Evolutionary conservation across 2,329 filamentous ascomycete genomes (phyloP).

Genomic region (Bretziella fagacearum): DNA sequence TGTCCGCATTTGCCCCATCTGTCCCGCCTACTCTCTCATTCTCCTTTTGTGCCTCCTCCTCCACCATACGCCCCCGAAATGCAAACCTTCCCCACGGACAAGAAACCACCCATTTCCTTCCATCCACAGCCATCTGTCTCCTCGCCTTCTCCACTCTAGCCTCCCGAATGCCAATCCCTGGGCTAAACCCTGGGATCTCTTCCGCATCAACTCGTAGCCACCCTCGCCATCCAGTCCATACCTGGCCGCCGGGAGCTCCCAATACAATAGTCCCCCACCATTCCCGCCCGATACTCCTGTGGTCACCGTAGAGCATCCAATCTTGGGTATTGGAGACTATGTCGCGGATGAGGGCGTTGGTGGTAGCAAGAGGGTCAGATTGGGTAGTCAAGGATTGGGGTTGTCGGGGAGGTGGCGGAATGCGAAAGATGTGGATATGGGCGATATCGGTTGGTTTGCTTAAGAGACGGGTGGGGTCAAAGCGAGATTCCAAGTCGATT

Average conservation of each 20-base stretch:
- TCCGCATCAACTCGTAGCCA: constrained; percentile 36
- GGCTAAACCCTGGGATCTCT: constrained; percentile 24
- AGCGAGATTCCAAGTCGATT: constrained; percentile 37
- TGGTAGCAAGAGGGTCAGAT: neutral
- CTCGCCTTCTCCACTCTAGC: constrained; percentile 26
- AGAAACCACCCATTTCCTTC: constrained; percentile 23
- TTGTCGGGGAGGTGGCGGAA: neutral
- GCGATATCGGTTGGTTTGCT: constrained; percentile 25
- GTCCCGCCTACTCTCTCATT: neutral
- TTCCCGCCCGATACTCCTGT: constrained; percentile 28
- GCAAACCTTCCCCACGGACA: constrained; percentile 33
- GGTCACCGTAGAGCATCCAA: constrained; percentile 34
- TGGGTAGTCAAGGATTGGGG: neutral
- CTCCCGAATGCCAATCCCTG: constrained; percentile 27
- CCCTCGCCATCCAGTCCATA: constrained; percentile 20
- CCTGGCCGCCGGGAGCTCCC: constrained; percentile 26
- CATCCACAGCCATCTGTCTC: constrained; percentile 26
- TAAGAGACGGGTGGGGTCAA: constrained; percentile 33
- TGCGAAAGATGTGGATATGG: constrained; percentile 33
- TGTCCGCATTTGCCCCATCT: neutral
- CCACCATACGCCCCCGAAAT: constrained; percentile 19
- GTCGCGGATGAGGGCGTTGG: constrained; percentile 19
- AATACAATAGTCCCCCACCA: constrained; percentile 44
- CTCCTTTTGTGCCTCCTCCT: neutral
- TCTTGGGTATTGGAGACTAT: constrained; percentile 27